These are phyloP conservation scores for Microstegium vimineum DNA, from an alignment of 176 grass and related monocot genomes.

Conservation along the genomic window DNA sequence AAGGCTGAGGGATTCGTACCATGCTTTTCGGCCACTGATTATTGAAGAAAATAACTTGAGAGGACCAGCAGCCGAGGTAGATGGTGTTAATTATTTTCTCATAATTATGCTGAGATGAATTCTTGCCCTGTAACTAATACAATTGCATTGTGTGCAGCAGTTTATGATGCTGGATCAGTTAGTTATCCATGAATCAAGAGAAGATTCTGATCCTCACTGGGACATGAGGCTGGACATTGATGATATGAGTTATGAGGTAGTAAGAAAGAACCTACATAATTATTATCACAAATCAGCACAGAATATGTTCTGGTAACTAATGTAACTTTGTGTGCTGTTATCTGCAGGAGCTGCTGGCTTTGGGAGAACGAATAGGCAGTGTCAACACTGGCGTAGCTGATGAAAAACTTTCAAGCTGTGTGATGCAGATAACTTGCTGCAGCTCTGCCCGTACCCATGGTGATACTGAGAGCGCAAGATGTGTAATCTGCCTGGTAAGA, in stretches of 20 bases:
- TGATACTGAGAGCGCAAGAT: conserved; percentile 39
- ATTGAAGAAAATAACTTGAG: conserved; percentile 42
- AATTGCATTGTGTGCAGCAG: conserved; percentile 37
- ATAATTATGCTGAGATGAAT: background rate
- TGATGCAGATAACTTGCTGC: conserved; percentile 48
- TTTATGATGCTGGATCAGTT: conserved; percentile 56
- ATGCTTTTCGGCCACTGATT: conserved; percentile 47
- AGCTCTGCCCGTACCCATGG: conserved; percentile 18
- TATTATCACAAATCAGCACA: background rate
- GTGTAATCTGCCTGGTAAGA: conserved; percentile 85
- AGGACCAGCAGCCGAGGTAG: conserved; percentile 57
- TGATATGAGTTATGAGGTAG: conserved; percentile 96
- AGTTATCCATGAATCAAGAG: conserved; percentile 47
- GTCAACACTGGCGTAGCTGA: conserved; percentile 72
- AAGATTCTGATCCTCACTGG: conserved; percentile 71
- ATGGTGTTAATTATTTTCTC: background rate
- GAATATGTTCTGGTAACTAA: background rate
- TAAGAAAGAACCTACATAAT: conserved; percentile 17
- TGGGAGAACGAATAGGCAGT: conserved; percentile 75
- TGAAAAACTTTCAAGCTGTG: conserved; percentile 56
- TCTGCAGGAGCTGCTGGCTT: conserved; percentile 80
- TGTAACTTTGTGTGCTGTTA: background rate
- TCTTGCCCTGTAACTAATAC: conserved; percentile 17
- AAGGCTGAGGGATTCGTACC: conserved; percentile 54
- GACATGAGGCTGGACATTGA: conserved; percentile 94